A percentile compares a stretch with the other conserved stretches of the same genome.
Evolutionary conservation across 306 rosid genomes (phyloP).

Genomic region (Nissolia schottii): DNA sequence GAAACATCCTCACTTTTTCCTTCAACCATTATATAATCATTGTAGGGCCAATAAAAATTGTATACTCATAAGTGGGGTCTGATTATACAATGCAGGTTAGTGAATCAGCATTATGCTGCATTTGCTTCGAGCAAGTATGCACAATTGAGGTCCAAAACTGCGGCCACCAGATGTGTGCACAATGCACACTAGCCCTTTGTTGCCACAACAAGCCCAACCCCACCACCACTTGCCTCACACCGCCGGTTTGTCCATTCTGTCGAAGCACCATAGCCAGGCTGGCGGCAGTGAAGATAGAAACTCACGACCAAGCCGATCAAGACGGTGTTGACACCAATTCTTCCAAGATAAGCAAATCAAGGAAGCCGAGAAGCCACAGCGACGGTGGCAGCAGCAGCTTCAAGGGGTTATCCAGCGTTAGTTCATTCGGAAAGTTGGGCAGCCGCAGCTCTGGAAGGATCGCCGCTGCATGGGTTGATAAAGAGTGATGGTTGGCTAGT

Average conservation of each 20-base stretch:
- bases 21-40: conserved; percentile 11
- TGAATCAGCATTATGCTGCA: conserved; percentile 82
- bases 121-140: conserved; percentile 93
- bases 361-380: conserved; percentile 49
- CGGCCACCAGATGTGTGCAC: conserved; percentile 99
- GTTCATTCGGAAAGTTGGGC: conserved; percentile 59
- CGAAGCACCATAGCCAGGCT: conserved; percentile 68
- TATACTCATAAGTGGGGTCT: conserved; percentile 15
- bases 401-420: conserved; percentile 49
- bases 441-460: conserved; percentile 66
- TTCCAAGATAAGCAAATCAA: conserved; percentile 57
- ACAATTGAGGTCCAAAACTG: conserved; percentile 84
- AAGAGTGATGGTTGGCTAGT: conserved; percentile 30
- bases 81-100: conserved; percentile 68
- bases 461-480: conserved; percentile 68
- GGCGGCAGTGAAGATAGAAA: conserved; percentile 53
- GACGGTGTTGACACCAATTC: conserved; percentile 40
- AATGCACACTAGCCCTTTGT: conserved; percentile 88
- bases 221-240: conserved; percentile 52
- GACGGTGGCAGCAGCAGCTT: conserved; percentile 86
- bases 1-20: not conserved
- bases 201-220: conserved; percentile 97
- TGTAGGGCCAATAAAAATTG: not conserved
- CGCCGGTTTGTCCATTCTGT: conserved; percentile 95
- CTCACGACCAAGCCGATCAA: conserved; percentile 42